Conservation (phyloP, 192 early-diverging fungal genomes). For the Irineochytrium annulatum region DNA sequence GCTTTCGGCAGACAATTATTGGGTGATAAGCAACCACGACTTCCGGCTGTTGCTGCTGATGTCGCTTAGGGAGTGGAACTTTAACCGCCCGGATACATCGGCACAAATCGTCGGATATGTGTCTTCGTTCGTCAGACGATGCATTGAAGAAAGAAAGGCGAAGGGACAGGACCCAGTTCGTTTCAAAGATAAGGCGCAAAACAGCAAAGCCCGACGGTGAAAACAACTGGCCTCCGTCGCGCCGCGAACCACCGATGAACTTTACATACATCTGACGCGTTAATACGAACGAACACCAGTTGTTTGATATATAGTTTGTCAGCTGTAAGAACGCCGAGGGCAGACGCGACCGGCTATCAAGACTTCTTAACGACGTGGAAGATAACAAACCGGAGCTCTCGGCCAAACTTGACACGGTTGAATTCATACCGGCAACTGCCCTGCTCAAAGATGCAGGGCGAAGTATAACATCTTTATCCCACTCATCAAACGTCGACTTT, state of each 20-base stretch:
- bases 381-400: background rate
- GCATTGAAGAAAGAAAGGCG: conserved; percentile 40
- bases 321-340: conserved; percentile 36
- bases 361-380: background rate
- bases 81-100: background rate
- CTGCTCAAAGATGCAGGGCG: conserved; percentile 27
- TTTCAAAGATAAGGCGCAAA: conserved; percentile 35
- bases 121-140: conserved; percentile 7
- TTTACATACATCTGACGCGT: conserved; percentile 28
- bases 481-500: conserved; percentile 32
- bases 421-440: too few relatives aligned
- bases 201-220: conserved; percentile 41
- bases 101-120: conserved; percentile 25
- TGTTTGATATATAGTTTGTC: conserved; percentile 24
- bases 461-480: conserved; percentile 33
- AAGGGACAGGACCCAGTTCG: conserved; percentile 38
- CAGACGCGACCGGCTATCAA: conserved; percentile 5
- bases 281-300: conserved; percentile 37
- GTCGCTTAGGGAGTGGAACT: background rate
- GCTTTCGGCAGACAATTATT: conserved; percentile 38
- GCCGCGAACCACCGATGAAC: conserved; percentile 17
- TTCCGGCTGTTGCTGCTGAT: background rate
- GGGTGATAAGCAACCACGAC: conserved; percentile 19
- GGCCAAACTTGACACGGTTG: background rate
- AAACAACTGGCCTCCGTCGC: background rate